Evolutionary conservation across 352 stramenopile species (phyloP).

Genomic region (Globisporangium echinulatum): DNA sequence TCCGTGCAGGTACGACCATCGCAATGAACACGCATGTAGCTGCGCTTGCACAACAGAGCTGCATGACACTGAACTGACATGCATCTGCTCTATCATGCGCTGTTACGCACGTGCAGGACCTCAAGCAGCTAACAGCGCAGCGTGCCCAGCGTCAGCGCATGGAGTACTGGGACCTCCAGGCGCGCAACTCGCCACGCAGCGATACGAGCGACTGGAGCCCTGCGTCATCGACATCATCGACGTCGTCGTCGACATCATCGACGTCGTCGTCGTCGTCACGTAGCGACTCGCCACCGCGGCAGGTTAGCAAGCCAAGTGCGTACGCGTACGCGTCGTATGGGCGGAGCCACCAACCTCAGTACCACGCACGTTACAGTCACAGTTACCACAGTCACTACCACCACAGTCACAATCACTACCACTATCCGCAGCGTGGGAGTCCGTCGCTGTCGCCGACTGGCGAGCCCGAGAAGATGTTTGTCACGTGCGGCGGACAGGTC

Average conservation of each 20-base stretch:
- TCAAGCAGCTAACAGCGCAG: conserved; percentile 80
- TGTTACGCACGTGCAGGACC: conserved; percentile 26
- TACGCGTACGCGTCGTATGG: conserved; percentile 16
- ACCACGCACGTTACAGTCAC: not conserved
- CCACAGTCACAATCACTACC: conserved; percentile 9
- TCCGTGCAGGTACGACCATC: conserved; percentile 49
- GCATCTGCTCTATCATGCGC: not conserved
- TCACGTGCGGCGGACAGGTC: conserved; percentile 74
- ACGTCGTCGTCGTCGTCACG: conserved; percentile 13
- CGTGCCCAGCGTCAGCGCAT: conserved; percentile 54
- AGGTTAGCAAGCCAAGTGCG: conserved; percentile 27
- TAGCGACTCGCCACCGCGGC: conserved; percentile 14
- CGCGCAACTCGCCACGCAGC: conserved; percentile 39
- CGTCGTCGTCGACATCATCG: conserved; percentile 8
- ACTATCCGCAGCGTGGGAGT: conserved; percentile 15
- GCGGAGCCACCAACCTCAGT: not conserved
- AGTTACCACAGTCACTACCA: conserved; percentile 1
- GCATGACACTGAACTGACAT: not conserved
- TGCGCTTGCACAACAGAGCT: not conserved
- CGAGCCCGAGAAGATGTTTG: conserved; percentile 59
- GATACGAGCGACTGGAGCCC: conserved; percentile 19
- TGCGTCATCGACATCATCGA: conserved; percentile 10
- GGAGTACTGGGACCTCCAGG: conserved; percentile 50
- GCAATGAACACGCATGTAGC: not conserved
- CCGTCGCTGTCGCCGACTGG: conserved; percentile 17